phyloP scores from a whole-genome alignment of 2,329 filamentous ascomycete genomes.

The Penicillium sclerotigenum region DNA sequence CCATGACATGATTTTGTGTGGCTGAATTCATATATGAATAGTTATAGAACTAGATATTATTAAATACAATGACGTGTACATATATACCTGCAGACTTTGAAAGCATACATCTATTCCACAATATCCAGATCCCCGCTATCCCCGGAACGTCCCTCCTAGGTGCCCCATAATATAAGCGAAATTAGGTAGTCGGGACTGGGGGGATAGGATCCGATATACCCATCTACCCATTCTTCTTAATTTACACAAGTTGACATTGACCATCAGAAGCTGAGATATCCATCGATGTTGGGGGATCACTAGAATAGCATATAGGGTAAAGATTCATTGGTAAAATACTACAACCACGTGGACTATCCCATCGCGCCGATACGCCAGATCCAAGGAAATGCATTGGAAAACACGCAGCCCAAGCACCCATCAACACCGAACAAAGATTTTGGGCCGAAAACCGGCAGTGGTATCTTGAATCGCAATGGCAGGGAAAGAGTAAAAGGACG shows the following conservation, averaged over 20 bases:
- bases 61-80: too few species aligned
- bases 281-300: too few species aligned
- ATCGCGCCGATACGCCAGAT: slow-evolving; percentile 7
- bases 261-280: background rate
- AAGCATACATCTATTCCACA: background rate
- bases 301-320: background rate
- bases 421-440: slow-evolving; percentile 9
- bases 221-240: background rate
- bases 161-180: background rate
- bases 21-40: background rate
- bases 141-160: background rate
- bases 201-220: background rate
- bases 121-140: background rate
- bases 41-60: background rate
- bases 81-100: background rate
- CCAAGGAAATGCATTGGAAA: background rate
- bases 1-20: background rate
- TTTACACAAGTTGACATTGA: background rate
- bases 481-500: background rate
- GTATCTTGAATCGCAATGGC: slow-evolving; percentile 10
- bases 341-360: slow-evolving; percentile 5
- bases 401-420: background rate
- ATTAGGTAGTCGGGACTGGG: background rate
- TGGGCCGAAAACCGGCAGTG: slow-evolving; percentile 2
- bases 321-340: slow-evolving; percentile 3